Evolutionary conservation across 352 stramenopile genomes (phyloP).

Genomic region (Phytophthora hybrid): DNA sequence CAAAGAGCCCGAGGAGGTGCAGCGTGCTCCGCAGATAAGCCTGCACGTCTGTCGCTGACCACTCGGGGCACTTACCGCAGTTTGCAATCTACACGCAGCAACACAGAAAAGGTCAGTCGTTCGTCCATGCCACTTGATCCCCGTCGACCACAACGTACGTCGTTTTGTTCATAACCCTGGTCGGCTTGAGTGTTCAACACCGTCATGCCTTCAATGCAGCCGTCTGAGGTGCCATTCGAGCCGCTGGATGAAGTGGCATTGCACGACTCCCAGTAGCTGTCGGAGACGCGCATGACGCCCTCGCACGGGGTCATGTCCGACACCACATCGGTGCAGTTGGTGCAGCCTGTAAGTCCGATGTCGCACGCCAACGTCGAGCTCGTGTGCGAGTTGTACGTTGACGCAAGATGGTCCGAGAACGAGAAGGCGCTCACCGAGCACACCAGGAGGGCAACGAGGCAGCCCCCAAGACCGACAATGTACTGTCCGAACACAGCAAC

Average conservation of each 20-base stretch:
- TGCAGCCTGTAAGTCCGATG: conserved; percentile 69
- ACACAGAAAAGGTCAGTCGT: conserved; percentile 19
- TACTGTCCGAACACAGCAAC: conserved; percentile 55
- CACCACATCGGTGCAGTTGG: conserved; percentile 68
- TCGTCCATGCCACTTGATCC: not conserved
- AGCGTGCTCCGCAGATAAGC: conserved; percentile 72
- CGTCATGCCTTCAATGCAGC: conserved; percentile 63
- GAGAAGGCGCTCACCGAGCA: conserved; percentile 74
- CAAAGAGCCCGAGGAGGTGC: conserved; percentile 72
- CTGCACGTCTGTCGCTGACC: conserved; percentile 70
- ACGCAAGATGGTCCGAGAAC: conserved; percentile 66
- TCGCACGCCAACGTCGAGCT: conserved; percentile 70
- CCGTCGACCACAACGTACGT: conserved; percentile 48
- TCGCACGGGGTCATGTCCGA: conserved; percentile 45
- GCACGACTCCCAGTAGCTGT: conserved; percentile 62
- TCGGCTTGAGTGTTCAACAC: conserved; percentile 59
- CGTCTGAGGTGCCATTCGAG: conserved; percentile 19
- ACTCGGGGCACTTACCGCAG: conserved; percentile 84
- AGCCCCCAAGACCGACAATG: conserved; percentile 69
- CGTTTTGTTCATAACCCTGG: conserved; percentile 67
- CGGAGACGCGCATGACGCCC: conserved; percentile 45
- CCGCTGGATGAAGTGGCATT: conserved; percentile 14
- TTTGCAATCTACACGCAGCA: conserved; percentile 52
- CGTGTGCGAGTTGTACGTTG: conserved; percentile 57
- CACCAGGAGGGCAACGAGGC: conserved; percentile 67